A percentile compares a stretch with the other conserved stretches of the same genome.
phyloP scores from a whole-genome alignment of 2,329 filamentous ascomycete genomes.

The Xylogone sp. region DNA sequence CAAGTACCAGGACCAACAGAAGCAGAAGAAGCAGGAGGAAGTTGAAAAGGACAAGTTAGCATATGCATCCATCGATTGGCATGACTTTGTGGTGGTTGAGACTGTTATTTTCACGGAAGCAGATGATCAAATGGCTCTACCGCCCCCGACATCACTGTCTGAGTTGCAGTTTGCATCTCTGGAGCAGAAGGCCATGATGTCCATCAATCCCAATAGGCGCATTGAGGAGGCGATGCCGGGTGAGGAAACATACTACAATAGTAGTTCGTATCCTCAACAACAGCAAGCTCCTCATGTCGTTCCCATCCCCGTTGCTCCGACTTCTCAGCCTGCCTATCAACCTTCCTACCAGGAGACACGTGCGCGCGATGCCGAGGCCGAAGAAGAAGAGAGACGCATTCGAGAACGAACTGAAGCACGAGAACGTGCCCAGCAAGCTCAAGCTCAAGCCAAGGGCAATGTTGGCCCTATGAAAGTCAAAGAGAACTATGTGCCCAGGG shows the following conservation, averaged over 20 bases:
- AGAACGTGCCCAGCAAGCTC: constrained; percentile 67
- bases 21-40: constrained; percentile 83
- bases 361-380: constrained; percentile 34
- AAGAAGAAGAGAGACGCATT: constrained; percentile 61
- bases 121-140: constrained; percentile 82
- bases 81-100: constrained; percentile 94
- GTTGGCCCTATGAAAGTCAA: constrained; percentile 80
- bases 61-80: constrained; percentile 92
- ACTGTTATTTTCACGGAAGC: constrained; percentile 88
- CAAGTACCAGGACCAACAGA: constrained; percentile 79
- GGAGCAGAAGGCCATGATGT: constrained; percentile 90
- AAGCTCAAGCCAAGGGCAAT: constrained; percentile 70
- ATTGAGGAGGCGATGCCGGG: constrained; percentile 95
- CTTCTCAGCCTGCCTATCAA: constrained; percentile 27
- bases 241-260: constrained; percentile 58
- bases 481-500: constrained; percentile 86
- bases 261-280: constrained; percentile 35
- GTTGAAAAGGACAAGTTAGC: constrained; percentile 73
- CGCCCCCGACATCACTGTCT: constrained; percentile 82
- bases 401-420: constrained; percentile 59
- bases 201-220: constrained; percentile 74
- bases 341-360: constrained; percentile 25
- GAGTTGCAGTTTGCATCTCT: constrained; percentile 92
- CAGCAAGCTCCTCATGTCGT: constrained; percentile 26
- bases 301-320: constrained; percentile 35